Base-by-base conservation (phyloP, 805 yeast species). In the Clavispora phyllophila region DNA sequence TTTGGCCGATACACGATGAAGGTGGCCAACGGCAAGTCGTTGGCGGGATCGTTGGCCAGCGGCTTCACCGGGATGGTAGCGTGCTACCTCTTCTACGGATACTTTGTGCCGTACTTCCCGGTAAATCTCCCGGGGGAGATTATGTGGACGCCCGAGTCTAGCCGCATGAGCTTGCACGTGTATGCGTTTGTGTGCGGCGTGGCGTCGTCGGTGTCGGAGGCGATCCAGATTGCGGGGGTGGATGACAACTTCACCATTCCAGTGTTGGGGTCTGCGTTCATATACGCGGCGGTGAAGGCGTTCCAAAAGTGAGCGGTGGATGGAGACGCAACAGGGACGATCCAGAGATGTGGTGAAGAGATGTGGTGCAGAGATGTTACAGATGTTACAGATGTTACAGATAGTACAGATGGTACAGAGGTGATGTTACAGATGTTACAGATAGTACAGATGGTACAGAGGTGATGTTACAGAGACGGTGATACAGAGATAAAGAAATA, bases 181-280 rank as follows among this genome's bases (percentile, higher is more conserved):
- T 70, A 82, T 45, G 77, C 90, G 3, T 41, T 83, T 18, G 56
- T 82, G 23, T 76, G 83, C 52, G 99, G 98, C 0, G 55, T 88
- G 15, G 78, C 88, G 34, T 96, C 96, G 9, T 82, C 97, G 6
- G 65, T 85, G 13, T 81, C 95, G 36, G 99, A 93, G 70, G 87
- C 89, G 24, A 76, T 90, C 38, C 88, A 85, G 51, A 44, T 90
- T 13, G 80, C 74, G 44, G 80, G 78, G 33, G 67, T 90, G 64
- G 99, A 93, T 63, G 99, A 93, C 60, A 93, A 93, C 62, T 78
- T 93, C 55, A 90, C 98, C 37, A 91, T 93, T 46, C 99, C 99
- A 6, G 87, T 87, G 1, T 63, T 91, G 34, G 83, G 96, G 17
- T 83, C 95, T 6, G 57, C 74, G 4, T 79, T 84, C 52, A 68